Evolutionary conservation across 2,329 filamentous ascomycete species (phyloP), one percentile per base, ranked within the genome.

Genomic region (Bertia moriformis): DNA sequence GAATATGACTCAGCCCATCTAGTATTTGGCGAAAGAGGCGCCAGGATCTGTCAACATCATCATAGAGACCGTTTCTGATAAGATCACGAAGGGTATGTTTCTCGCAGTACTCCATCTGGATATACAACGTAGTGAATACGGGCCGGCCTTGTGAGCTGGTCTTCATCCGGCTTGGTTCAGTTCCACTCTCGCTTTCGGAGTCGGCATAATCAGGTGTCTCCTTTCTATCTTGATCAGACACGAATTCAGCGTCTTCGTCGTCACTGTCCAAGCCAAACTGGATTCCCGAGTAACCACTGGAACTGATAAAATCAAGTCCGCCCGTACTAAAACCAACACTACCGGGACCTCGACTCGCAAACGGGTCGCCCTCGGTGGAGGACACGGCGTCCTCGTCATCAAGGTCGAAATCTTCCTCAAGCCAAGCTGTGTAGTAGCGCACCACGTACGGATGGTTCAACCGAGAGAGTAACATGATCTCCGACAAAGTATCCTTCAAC

Each of bases 91-190:
- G 62, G 3, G 77, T 81, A 12, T 29, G 29, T 30, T 44, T 73
- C 48, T 81, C 76, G 47, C 77, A 82, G 42, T 78, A 76, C 48
- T 82, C 77, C 77, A 82, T 82, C 49, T 81, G 77, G 43, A 82
- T 82, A 48, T 80, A 82, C 1, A 82, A 57, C 1, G 71, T 75
- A 10, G 69, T 71, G 32, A 62, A 62, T 18, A 48, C 46, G 19
- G 42, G 37, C 33, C 42, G 42, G 18, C 46, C 42, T 18, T 35
- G 32, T 14, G 32, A 35, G n/a, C 24, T n/a, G 24, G n/a, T n/a
- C n/a, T n/a, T n/a, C n/a, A n/a, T n/a, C 32, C 15, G 32, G 15
- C 32, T 35, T 12, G 17, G 15, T 15, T 35, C 32, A 7, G 10
- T 17, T 15, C 15, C 10, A 7, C 7, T 15, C 7, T 14, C 32